These are phyloP conservation scores for Carpinus viminea DNA, from an alignment of 306 rosid genomes.

Conservation along the genomic window DNA sequence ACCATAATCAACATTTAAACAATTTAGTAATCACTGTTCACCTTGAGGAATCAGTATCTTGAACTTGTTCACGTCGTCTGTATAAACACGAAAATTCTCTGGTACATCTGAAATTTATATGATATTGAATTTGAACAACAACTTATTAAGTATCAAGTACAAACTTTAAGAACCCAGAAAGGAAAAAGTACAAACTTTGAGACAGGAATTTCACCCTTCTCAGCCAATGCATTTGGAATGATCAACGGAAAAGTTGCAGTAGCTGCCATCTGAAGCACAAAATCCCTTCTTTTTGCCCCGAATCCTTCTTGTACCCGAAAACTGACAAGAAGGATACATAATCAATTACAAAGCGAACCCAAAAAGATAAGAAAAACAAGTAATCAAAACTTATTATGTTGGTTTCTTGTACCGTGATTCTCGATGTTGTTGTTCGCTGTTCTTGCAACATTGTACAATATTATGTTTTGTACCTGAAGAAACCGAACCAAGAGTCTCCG, in stretches of 20 bases:
- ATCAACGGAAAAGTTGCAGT: constrained; percentile 39
- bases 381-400: neutral
- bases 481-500: neutral
- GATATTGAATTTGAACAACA: constrained; percentile 2
- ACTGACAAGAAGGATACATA: constrained; percentile 7
- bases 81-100: constrained; percentile 60
- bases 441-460: constrained; percentile 11
- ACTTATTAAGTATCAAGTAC: neutral
- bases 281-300: constrained; percentile 51
- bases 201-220: constrained; percentile 20
- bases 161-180: neutral
- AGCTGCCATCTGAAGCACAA: constrained; percentile 39
- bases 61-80: constrained; percentile 79
- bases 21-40: constrained; percentile 10
- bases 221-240: constrained; percentile 41
- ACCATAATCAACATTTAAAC: neutral
- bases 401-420: neutral
- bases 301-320: constrained; percentile 24
- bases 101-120: constrained; percentile 37
- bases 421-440: constrained; percentile 11
- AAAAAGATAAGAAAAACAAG: neutral
- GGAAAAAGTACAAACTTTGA: neutral
- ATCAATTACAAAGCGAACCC: neutral
- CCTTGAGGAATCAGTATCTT: constrained; percentile 78
- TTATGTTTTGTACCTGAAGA: constrained; percentile 13